phyloP scores from a whole-genome alignment of 106 monocot genomes.

The Hemerocallis citrina region DNA sequence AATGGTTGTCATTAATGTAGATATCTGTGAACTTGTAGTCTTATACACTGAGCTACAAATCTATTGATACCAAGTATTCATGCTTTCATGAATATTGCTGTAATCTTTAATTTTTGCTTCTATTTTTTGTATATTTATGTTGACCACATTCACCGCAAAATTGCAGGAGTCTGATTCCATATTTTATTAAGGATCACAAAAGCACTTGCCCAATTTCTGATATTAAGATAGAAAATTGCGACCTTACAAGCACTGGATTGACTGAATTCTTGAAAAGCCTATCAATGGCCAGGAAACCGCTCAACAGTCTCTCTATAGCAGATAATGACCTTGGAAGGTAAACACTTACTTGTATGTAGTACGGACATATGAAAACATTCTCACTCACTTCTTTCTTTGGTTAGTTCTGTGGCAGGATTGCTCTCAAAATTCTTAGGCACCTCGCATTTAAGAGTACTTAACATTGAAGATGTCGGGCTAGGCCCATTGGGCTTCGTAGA shows the following conservation, averaged over 20 bases:
- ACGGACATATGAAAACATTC: not conserved
- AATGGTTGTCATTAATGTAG: too few relatives aligned
- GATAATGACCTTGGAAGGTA: slow-evolving; percentile 84
- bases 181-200: slow-evolving; percentile 38
- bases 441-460: slow-evolving; percentile 45
- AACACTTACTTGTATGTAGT: not conserved
- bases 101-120: not conserved
- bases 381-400: slow-evolving; percentile 4
- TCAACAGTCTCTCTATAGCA: slow-evolving; percentile 65
- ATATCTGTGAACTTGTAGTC: not conserved
- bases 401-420: slow-evolving; percentile 55
- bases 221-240: slow-evolving; percentile 71
- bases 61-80: not conserved
- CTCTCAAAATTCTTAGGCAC: slow-evolving; percentile 52
- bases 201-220: slow-evolving; percentile 31
- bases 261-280: slow-evolving; percentile 44
- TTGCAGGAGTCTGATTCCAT: slow-evolving; percentile 73
- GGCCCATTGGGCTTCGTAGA: slow-evolving; percentile 68
- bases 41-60: not conserved
- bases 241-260: slow-evolving; percentile 46
- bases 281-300: slow-evolving; percentile 23
- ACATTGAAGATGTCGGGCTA: slow-evolving; percentile 79
- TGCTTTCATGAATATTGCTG: not conserved
- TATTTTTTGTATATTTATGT: not conserved
- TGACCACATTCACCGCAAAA: not conserved